These are phyloP conservation scores for Linnemannia zychae DNA, from an alignment of 192 early-diverging fungal genomes.

Conservation along the genomic window DNA sequence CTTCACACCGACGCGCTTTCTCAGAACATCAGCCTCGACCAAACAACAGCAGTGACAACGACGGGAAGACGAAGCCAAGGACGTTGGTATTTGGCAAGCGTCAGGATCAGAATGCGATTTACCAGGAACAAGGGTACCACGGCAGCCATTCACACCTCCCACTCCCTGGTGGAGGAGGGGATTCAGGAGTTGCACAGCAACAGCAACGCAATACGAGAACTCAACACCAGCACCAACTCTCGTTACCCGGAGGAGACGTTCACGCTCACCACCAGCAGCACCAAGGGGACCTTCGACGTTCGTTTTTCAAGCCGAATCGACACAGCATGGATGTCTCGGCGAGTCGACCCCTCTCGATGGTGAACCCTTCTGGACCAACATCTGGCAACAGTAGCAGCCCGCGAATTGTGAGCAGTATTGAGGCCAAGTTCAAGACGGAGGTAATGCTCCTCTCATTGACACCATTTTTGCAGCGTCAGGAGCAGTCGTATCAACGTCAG, in stretches of 20 bases:
- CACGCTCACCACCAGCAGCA: neutral
- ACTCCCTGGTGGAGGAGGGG: neutral
- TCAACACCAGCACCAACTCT: constrained; percentile 7
- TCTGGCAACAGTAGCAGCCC: constrained; percentile 2
- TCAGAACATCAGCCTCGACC: neutral
- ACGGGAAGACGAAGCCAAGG: neutral
- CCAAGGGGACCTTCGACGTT: neutral
- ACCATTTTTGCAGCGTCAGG: constrained; percentile 17
- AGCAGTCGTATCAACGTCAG: constrained; percentile 17
- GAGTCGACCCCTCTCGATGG: neutral
- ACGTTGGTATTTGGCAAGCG: neutral
- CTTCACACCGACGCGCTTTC: neutral
- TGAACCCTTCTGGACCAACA: neutral
- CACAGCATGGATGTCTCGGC: constrained; percentile 38
- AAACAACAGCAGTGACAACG: constrained; percentile 5
- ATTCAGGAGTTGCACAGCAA: neutral
- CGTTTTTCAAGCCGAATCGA: constrained; percentile 29
- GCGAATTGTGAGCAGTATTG: constrained; percentile 36
- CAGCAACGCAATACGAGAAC: neutral
- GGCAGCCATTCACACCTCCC: constrained; percentile 33
- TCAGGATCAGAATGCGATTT: neutral
- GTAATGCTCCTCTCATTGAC: constrained; percentile 21
- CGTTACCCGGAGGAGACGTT: neutral
- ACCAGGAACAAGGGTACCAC: constrained; percentile 27
- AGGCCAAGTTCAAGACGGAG: constrained; percentile 48